These are phyloP conservation scores for Epichloe glyceriae DNA, from an alignment of 2,329 filamentous ascomycete species.

Conservation along the genomic window DNA sequence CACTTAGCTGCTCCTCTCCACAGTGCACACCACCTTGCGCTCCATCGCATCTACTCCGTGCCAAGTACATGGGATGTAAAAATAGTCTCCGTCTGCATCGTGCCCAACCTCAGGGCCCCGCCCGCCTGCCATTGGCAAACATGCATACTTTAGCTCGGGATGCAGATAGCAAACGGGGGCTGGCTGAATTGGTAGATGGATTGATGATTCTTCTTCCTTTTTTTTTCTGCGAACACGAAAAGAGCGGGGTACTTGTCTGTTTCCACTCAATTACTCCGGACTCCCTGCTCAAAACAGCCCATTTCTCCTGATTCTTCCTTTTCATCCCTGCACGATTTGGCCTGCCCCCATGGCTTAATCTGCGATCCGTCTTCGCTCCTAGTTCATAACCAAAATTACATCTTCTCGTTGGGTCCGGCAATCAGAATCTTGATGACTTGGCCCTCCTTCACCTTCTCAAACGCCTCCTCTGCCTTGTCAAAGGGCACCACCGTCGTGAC, in stretches of 20 bases:
- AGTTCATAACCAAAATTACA: neutral
- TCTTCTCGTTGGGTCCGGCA: conserved; percentile 49
- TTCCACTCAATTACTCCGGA: neutral
- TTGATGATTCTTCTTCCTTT: too few relatives aligned
- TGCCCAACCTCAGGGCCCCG: too few relatives aligned
- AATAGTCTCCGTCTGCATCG: too few relatives aligned
- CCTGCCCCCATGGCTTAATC: neutral
- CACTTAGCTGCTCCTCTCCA: too few relatives aligned
- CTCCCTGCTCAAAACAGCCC: neutral
- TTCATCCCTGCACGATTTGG: neutral
- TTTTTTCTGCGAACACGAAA: too few relatives aligned
- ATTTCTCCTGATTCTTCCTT: conserved; percentile 10
- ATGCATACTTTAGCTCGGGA: neutral
- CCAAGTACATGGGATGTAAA: too few relatives aligned
- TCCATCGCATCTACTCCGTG: too few relatives aligned
- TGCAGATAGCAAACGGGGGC: too few relatives aligned
- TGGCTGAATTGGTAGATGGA: too few relatives aligned
- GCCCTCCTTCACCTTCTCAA: conserved; percentile 73
- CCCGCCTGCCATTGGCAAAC: neutral
- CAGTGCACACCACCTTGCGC: too few relatives aligned
- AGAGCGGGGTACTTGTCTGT: too few relatives aligned
- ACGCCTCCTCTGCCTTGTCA: conserved; percentile 70
- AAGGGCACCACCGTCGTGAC: conserved; percentile 71
- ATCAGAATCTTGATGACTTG: conserved; percentile 63
- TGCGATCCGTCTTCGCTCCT: too few relatives aligned